Conservation (phyloP, 1,139 yeast genomes). For the Saccharomyces uvarum region DNA sequence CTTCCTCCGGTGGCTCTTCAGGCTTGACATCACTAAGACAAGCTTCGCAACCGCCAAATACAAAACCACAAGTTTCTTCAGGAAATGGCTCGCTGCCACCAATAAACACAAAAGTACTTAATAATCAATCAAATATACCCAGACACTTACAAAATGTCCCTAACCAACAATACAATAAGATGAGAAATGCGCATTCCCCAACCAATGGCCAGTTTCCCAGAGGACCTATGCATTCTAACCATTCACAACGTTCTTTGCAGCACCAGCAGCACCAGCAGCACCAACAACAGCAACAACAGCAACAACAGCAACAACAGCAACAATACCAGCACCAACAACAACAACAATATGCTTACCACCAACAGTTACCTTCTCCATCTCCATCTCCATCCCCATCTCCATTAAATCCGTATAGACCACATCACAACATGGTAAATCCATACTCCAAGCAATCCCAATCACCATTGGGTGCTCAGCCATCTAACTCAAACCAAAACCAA, state of each 20-base stretch:
- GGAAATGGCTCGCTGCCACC: background rate
- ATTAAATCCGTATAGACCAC: slow-evolving; percentile 18
- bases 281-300: slow-evolving; percentile 5
- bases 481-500: background rate
- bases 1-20: background rate
- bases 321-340: background rate
- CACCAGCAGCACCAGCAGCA: slow-evolving; percentile 7
- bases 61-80: slow-evolving; percentile 1
- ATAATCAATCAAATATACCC: background rate
- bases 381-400: slow-evolving; percentile 4
- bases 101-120: background rate
- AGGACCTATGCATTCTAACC: background rate
- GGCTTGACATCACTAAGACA: slow-evolving; percentile 31
- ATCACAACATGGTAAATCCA: slow-evolving; percentile 26
- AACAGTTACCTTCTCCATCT: slow-evolving; percentile 3
- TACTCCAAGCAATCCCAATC: slow-evolving; percentile 17
- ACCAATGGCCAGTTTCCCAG: background rate
- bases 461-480: slow-evolving; percentile 2
- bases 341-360: background rate
- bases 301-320: no score
- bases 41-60: slow-evolving; percentile 42
- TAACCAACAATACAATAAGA: slow-evolving; percentile 1
- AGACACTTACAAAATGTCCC: background rate
- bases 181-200: slow-evolving; percentile 4
- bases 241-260: background rate